Conservation (phyloP, 2,329 filamentous ascomycete genomes). For the Sporothrix brunneoviolacea region DNA sequence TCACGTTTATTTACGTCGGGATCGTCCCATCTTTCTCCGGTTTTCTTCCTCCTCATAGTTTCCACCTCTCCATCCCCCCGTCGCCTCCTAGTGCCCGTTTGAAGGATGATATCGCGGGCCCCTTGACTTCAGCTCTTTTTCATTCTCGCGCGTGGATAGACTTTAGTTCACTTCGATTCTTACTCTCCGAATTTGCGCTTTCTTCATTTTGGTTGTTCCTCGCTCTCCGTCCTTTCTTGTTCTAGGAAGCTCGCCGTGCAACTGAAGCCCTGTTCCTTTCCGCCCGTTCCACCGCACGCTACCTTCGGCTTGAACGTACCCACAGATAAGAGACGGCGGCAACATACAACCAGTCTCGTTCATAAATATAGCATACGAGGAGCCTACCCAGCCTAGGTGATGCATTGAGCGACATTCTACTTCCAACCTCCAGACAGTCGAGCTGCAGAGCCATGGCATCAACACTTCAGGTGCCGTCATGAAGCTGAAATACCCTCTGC, state of each 20-base stretch:
- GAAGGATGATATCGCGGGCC: background rate
- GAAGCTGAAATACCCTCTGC: background rate
- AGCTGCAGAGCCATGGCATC: slow-evolving; percentile 4
- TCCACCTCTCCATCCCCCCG: background rate
- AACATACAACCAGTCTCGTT: background rate
- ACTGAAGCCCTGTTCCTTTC: background rate
- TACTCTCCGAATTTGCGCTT: no score
- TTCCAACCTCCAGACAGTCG: background rate
- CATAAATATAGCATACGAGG: no score
- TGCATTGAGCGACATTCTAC: no score
- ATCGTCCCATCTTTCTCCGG: background rate
- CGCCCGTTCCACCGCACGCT: background rate
- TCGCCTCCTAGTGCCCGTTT: background rate
- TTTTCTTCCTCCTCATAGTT: background rate
- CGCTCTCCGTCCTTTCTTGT: no score
- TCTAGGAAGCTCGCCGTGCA: background rate
- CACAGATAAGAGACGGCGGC: background rate
- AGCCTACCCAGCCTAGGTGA: no score
- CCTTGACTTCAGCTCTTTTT: no score
- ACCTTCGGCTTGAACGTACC: background rate
- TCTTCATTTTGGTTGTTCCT: no score
- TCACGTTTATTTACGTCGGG: slow-evolving; percentile 1
- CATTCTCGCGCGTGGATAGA: no score
- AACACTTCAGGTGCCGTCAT: background rate
- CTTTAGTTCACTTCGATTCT: no score